phyloP scores from a whole-genome alignment of 1,284 basidiomycete species.

The Cystobasidiaceae sp. region DNA sequence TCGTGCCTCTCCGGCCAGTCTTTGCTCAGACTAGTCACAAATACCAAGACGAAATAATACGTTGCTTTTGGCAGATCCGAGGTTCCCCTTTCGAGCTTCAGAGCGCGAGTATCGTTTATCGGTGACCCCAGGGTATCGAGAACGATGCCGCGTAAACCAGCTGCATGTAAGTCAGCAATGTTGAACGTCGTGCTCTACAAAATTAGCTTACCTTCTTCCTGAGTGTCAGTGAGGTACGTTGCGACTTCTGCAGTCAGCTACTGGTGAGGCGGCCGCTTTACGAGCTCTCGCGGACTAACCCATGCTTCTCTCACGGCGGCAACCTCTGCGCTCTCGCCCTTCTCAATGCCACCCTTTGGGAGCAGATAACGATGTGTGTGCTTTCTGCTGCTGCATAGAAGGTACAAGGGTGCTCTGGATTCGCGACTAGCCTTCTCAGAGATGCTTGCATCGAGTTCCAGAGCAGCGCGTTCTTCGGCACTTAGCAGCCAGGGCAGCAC shows the following conservation, averaged over 20 bases:
- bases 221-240: neutral
- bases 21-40: slow-evolving; percentile 16
- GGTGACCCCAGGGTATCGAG: neutral
- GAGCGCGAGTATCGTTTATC: slow-evolving; percentile 1
- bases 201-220: slow-evolving; percentile 25
- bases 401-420: neutral
- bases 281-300: neutral
- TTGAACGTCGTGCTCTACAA: neutral
- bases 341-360: slow-evolving; percentile 30
- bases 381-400: slow-evolving; percentile 18
- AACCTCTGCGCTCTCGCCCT: slow-evolving; percentile 13
- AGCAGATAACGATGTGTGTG: slow-evolving; percentile 17
- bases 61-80: neutral
- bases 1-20: slow-evolving; percentile 28
- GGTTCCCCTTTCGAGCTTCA: neutral
- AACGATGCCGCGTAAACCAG: slow-evolving; percentile 15
- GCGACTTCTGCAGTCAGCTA: neutral
- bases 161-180: too few relatives aligned
- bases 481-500: slow-evolving; percentile 1
- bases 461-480: neutral
- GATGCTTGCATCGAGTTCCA: neutral
- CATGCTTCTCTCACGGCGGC: slow-evolving; percentile 30
- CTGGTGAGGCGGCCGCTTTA: neutral
- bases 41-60: slow-evolving; percentile 15
- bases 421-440: neutral